These are phyloP conservation scores for Tolypocladium tropicale DNA, from an alignment of 2,329 filamentous ascomycete species.

Conservation along the genomic window DNA sequence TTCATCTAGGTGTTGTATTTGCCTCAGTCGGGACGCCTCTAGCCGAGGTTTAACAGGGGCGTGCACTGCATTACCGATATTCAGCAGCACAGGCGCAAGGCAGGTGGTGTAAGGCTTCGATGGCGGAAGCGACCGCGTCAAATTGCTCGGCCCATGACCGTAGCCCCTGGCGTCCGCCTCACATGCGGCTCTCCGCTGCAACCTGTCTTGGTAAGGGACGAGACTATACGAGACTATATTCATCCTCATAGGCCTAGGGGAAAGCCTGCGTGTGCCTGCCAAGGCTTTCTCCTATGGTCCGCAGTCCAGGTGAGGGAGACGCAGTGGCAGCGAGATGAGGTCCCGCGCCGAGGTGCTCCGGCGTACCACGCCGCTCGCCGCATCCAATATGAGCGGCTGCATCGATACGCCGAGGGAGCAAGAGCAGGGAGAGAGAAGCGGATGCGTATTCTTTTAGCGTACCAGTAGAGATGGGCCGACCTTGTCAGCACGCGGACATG, in stretches of 20 bases:
- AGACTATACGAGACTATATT: slow-evolving; percentile 44
- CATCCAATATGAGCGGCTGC: too few species aligned
- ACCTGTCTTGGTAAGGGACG: slow-evolving; percentile 14
- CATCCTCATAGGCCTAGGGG: slow-evolving; percentile 51
- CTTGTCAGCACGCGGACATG: too few species aligned
- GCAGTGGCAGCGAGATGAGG: too few species aligned
- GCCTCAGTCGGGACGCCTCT: background rate
- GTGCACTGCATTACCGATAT: background rate
- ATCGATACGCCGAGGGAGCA: too few species aligned
- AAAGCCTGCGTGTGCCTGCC: slow-evolving; percentile 43
- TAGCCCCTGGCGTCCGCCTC: slow-evolving; percentile 1
- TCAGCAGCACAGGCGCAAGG: background rate
- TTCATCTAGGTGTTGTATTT: background rate
- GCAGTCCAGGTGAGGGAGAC: too few species aligned
- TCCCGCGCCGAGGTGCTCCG: too few species aligned
- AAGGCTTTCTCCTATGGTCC: too few species aligned
- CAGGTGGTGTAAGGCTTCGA: background rate
- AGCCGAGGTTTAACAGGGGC: background rate
- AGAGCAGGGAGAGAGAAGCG: too few species aligned
- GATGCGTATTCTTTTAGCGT: too few species aligned
- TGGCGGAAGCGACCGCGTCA: background rate
- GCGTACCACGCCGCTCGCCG: too few species aligned
- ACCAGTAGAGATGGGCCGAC: too few species aligned
- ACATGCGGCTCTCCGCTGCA: background rate
- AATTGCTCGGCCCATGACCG: background rate